Evolutionary conservation across 345 rosid genomes (phyloP).

Genomic region (Barbarea vulgaris): DNA sequence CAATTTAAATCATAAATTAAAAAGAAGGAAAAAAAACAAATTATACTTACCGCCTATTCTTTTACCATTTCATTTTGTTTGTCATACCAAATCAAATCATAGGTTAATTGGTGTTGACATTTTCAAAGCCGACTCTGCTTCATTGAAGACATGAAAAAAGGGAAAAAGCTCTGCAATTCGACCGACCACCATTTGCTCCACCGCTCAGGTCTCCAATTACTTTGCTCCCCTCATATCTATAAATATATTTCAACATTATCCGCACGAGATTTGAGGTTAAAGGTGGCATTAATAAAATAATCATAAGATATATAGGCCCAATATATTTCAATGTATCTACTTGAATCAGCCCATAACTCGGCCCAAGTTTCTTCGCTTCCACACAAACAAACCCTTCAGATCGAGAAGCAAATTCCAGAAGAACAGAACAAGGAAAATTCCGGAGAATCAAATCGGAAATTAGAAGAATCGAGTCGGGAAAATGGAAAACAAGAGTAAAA

Average conservation of each 20-base stretch:
- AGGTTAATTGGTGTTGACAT: background rate
- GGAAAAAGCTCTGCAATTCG: background rate
- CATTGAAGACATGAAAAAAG: background rate
- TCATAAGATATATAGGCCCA: background rate
- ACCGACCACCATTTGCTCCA: background rate
- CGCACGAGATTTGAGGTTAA: background rate
- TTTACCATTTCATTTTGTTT: background rate
- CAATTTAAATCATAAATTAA: too few species aligned
- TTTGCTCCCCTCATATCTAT: background rate
- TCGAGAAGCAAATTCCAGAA: conserved; percentile 21
- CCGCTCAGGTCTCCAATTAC: conserved; percentile 8
- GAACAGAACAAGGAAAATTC: background rate
- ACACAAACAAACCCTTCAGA: conserved; percentile 26
- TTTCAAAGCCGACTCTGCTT: background rate
- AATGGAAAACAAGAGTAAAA: conserved; percentile 48
- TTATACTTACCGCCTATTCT: background rate
- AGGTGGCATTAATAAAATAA: too few species aligned
- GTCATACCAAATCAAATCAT: too few species aligned
- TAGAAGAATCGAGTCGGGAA: conserved; percentile 22
- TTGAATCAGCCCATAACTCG: background rate
- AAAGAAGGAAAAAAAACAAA: too few species aligned
- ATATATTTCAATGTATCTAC: background rate
- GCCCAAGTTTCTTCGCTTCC: conserved; percentile 20
- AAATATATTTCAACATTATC: background rate
- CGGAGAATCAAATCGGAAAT: conserved; percentile 27